Evolutionary conservation across 129 eudicot genomes (phyloP).

Genomic region (sunflower (Helianthus annuus)): DNA sequence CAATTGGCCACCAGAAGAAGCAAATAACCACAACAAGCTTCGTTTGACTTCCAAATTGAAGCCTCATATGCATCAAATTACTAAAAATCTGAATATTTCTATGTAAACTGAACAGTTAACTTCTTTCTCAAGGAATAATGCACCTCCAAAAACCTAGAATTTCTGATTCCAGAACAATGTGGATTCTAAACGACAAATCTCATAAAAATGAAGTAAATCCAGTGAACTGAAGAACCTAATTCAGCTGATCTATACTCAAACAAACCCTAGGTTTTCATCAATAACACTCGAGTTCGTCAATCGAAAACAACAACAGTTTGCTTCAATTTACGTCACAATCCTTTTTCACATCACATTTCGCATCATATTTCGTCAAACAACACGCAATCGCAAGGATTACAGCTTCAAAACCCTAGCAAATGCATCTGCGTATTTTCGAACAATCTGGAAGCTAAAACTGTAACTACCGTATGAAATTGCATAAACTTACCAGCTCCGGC

Average conservation of each 20-base stretch:
- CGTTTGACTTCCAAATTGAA: slow-evolving; percentile 40
- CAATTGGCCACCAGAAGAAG: slow-evolving; percentile 35
- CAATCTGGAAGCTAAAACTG: slow-evolving; percentile 9
- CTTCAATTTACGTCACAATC: not conserved
- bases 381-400: slow-evolving; percentile 7
- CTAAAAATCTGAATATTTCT: slow-evolving; percentile 2
- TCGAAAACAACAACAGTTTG: slow-evolving; percentile 14
- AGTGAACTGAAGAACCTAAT: not conserved
- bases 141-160: slow-evolving; percentile 8
- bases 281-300: slow-evolving; percentile 15
- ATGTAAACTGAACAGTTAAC: not conserved
- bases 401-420: slow-evolving; percentile 24
- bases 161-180: slow-evolving; percentile 14
- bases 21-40: slow-evolving; percentile 41
- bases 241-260: slow-evolving; percentile 13
- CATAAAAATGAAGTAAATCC: not conserved
- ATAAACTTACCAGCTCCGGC: slow-evolving; percentile 34
- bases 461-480: slow-evolving; percentile 23
- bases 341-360: slow-evolving; percentile 2
- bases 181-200: slow-evolving; percentile 7
- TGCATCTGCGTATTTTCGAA: slow-evolving; percentile 12
- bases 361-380: slow-evolving; percentile 18
- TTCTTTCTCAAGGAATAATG: not conserved
- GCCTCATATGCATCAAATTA: slow-evolving; percentile 59
- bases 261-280: slow-evolving; percentile 21